Conservation (phyloP, 257 asterid species). For the Paraleonurus japonicus region DNA sequence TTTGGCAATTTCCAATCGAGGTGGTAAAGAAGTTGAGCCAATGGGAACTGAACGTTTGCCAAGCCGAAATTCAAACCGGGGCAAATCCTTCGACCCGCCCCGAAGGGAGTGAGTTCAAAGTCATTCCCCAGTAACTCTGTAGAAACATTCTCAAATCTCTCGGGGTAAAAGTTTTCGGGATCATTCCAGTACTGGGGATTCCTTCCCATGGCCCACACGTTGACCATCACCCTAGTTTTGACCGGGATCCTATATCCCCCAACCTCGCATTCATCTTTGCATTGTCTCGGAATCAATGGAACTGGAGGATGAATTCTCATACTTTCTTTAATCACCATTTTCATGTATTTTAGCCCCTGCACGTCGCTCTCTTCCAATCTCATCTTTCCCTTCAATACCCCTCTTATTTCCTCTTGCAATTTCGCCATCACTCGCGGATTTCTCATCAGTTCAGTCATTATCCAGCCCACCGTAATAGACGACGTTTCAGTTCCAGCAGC, state of each 20-base stretch:
- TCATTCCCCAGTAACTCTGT: constrained; percentile 25
- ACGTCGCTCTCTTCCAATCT: constrained; percentile 12
- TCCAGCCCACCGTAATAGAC: constrained; percentile 29
- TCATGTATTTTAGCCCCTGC: constrained; percentile 24
- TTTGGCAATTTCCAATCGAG: not conserved
- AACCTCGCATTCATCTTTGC: constrained; percentile 27
- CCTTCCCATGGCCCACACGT: not conserved
- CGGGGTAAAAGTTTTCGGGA: not conserved
- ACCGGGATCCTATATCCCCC: constrained; percentile 30
- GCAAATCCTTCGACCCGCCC: not conserved
- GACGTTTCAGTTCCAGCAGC: constrained; percentile 24
- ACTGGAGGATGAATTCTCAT: constrained; percentile 40
- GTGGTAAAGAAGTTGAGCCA: not conserved
- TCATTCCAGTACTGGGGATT: not conserved
- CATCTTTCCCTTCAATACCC: not conserved
- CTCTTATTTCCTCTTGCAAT: not conserved
- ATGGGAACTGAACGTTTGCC: not conserved
- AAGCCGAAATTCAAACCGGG: not conserved
- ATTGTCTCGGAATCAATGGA: constrained; percentile 32
- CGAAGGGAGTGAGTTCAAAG: constrained; percentile 28
- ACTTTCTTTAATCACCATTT: constrained; percentile 20
- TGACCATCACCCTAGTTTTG: constrained; percentile 23
- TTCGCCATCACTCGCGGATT: not conserved
- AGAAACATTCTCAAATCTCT: not conserved
- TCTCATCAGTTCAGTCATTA: constrained; percentile 29